Base-by-base conservation (phyloP, 352 stramenopile species). In the Aphanomyces cochlioides region DNA sequence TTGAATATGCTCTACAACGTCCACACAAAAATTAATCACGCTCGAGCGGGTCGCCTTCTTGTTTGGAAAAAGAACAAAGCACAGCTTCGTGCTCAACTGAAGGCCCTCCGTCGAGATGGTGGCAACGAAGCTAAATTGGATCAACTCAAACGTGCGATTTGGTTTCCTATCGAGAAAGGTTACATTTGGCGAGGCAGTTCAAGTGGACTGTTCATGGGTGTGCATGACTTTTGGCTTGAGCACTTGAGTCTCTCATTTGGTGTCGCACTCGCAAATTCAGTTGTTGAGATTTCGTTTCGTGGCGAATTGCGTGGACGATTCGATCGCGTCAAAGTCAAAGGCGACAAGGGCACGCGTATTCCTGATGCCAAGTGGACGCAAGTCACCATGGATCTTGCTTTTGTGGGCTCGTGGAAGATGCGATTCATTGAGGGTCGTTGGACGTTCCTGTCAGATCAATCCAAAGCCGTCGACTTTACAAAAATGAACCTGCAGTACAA, bases 151-250 rank as follows among this genome's bases (percentile, higher is more conserved):
- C 78, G 84, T 15, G 73, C 82, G 43, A 89, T 82, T 47, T 93
- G 83, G 83, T 84, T 90, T 50, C 84, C 82, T 41, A 76, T 80
- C 0, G 84, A 89, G 63, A 92, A 88, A 64, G 68, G 83, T 54
- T 93, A 93, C 73, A 84, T 84, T 2, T 73, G 91, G 40, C 84
- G 85, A 34, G 89, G 89, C 63, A 93, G 84, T 54, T 83, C 90
- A 21, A 83, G 89, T 45, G 85, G 85, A 8, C 89, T 93, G 37
- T 93, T 89, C 67, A 90, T 90, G 71, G 83, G 85, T 1, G 72
- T 91, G 12, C 81, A 82, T 1, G 81, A 90, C 38, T 90, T 93
- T 64, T 81, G 81, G 15, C 71, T 93, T 17, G 83, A 93, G 67
- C 79, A 72, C 12, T 80, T 93, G n/a, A 75, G 77, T 48, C 77